phyloP scores from a whole-genome alignment of 768 basidiomycete genomes.

The Thelephora ganbajun region DNA sequence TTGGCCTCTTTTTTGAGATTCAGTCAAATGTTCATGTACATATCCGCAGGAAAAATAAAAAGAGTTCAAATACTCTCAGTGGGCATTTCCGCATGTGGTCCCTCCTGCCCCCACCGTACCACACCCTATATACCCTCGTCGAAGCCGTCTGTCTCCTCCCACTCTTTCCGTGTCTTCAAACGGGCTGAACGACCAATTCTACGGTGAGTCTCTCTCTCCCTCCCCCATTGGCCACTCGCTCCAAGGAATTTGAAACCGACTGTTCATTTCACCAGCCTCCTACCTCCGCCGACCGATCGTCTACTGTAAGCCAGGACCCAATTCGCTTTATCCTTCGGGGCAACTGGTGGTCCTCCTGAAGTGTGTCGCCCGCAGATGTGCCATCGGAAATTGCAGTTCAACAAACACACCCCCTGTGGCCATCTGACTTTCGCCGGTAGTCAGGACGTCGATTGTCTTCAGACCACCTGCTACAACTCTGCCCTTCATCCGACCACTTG shows the following conservation, averaged over 20 bases:
- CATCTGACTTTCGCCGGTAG: constrained; percentile 36
- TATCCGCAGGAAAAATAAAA: not conserved
- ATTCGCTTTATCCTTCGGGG: constrained; percentile 7
- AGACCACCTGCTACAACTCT: constrained; percentile 31
- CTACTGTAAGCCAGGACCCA: constrained; percentile 10
- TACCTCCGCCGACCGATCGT: constrained; percentile 22
- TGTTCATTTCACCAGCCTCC: constrained; percentile 10
- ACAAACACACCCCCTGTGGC: constrained; percentile 34
- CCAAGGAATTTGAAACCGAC: too few relatives aligned
- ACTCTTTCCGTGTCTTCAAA: too few relatives aligned
- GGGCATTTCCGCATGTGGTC: constrained; percentile 3
- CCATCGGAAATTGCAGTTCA: constrained; percentile 43
- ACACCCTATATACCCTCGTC: not conserved
- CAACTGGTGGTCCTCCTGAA: constrained; percentile 3
- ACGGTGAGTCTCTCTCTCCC: too few relatives aligned
- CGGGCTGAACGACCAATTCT: too few relatives aligned
- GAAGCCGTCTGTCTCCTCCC: constrained; percentile 3
- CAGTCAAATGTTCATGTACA: too few relatives aligned
- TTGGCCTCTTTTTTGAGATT: not conserved
- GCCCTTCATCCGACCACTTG: constrained; percentile 34
- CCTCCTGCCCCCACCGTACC: not conserved
- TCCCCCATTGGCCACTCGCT: too few relatives aligned
- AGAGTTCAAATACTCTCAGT: constrained; percentile 7
- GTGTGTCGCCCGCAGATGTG: constrained; percentile 33
- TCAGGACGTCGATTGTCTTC: constrained; percentile 37